A percentile compares a stretch with the other conserved stretches of the same genome.
phyloP scores from a whole-genome alignment of 768 basidiomycete species.

The Leucogyrophana mollusca region DNA sequence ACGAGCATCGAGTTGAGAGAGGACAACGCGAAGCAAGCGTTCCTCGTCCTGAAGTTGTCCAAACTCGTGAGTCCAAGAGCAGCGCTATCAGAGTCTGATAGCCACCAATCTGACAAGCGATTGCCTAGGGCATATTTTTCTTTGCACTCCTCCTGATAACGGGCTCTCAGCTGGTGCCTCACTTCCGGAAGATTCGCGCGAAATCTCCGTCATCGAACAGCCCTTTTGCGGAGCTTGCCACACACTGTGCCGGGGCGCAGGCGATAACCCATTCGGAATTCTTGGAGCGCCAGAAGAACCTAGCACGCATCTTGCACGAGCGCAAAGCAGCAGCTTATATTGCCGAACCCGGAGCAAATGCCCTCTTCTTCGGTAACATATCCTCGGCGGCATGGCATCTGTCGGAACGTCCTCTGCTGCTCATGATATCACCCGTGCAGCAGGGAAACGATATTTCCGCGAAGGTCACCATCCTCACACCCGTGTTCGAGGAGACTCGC shows the following conservation, averaged over 20 bases:
- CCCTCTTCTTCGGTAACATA: slow-evolving; percentile 72
- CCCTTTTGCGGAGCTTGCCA: slow-evolving; percentile 25
- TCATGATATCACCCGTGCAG: slow-evolving; percentile 53
- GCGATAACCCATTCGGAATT: slow-evolving; percentile 50
- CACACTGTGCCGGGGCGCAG: slow-evolving; percentile 47
- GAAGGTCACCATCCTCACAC: slow-evolving; percentile 65
- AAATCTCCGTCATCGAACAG: not conserved
- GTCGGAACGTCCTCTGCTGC: slow-evolving; percentile 76
- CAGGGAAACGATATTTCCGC: slow-evolving; percentile 30
- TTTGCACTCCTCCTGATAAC: too few relatives aligned
- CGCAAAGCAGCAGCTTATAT: slow-evolving; percentile 69
- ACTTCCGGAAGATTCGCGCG: too few relatives aligned
- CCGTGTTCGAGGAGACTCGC: slow-evolving; percentile 72
- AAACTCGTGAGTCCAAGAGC: not conserved
- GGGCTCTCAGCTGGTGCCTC: too few relatives aligned
- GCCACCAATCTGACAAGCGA: too few relatives aligned
- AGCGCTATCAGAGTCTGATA: too few relatives aligned
- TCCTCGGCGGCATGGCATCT: slow-evolving; percentile 61
- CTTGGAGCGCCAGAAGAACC: slow-evolving; percentile 47
- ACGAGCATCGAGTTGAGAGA: too few relatives aligned
- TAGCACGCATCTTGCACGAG: slow-evolving; percentile 48
- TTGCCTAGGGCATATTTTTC: too few relatives aligned
- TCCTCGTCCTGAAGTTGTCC: too few relatives aligned
- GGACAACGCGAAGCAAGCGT: too few relatives aligned
- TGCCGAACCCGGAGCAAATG: slow-evolving; percentile 74